Conservation (phyloP, 768 basidiomycete genomes). For the Paxillus rubicundulus region DNA sequence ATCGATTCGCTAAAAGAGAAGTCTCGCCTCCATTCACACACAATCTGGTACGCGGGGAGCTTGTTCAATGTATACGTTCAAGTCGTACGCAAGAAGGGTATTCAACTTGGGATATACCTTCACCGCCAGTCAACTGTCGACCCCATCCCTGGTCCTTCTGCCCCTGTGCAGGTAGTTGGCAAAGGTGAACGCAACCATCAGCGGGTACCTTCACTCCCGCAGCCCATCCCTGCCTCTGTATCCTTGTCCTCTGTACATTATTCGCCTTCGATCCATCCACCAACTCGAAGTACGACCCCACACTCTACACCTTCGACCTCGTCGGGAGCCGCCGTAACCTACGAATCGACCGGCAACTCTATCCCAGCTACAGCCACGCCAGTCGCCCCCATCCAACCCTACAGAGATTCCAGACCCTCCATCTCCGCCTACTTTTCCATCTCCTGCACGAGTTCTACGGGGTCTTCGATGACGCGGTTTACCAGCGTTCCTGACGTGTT, state of each 20-base stretch:
- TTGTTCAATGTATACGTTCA: constrained; percentile 90
- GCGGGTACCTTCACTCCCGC: constrained; percentile 31
- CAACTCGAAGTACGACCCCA: constrained; percentile 45
- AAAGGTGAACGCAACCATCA: constrained; percentile 26
- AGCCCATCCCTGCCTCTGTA: constrained; percentile 27
- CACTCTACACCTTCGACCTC: constrained; percentile 25
- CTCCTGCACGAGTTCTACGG: constrained; percentile 76
- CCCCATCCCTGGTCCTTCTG: constrained; percentile 69
- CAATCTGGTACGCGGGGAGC: constrained; percentile 88
- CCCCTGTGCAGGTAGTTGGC: constrained; percentile 39
- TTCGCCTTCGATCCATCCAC: constrained; percentile 46
- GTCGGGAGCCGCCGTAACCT: constrained; percentile 16
- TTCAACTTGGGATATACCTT: constrained; percentile 85
- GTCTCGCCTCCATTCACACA: constrained; percentile 76
- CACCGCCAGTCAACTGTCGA: constrained; percentile 84
- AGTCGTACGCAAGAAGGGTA: constrained; percentile 76
- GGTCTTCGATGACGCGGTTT: constrained; percentile 80
- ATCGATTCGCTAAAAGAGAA: constrained; percentile 82
- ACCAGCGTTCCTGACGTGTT: constrained; percentile 85
- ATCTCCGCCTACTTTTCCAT: constrained; percentile 83
- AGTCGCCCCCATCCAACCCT: constrained; percentile 59
- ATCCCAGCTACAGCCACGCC: constrained; percentile 45
- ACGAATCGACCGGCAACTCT: constrained; percentile 20
- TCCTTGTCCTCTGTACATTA: constrained; percentile 35
- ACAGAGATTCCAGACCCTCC: constrained; percentile 68